Evolutionary conservation across 169 alveolate species (phyloP), one percentile per base, ranked within the genome.

Genomic region (Plasmodium gaboni): DNA sequence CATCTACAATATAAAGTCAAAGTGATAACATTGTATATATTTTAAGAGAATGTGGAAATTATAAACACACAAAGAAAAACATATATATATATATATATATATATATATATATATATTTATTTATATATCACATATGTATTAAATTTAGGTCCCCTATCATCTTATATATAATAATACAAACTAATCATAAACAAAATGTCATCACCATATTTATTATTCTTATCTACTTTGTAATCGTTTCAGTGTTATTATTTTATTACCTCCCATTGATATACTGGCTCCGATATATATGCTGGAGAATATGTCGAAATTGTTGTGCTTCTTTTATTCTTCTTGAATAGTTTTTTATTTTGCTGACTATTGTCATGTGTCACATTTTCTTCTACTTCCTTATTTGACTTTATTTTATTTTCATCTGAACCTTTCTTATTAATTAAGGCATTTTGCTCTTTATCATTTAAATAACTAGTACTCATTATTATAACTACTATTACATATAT

Each of bases 201-300:
- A 38, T 38, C 2, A 0, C 10, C 10, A 38, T 38, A 5, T 5
- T 38, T 38, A 1, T 38, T 38, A 38, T 38, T 38, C 10, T 38
- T 38, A 38, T 38, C 46, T 38, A 38, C 10, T 38, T 38, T 38
- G 46, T 38, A 2, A n/a, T 15, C 1, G 8, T 1, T 57, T 26
- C 28, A 26, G 8, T 55, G 2, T 53, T 72, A 13, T 55, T 38
- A 17, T 46, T 59, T 64, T 78, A 38, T 51, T n/a, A 80, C 90
- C 90, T 61, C 90, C 90, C 90, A 80, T 15, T 80, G 90, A 46
- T 80, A 80, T 61, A 80, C 22, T 2, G 90, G 90, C 10, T 80
- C 90, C n/a, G 90, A 80, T 32, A 80, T 80, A 26, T 80, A 70
- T 12, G 90, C 90, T 24, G 90, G 90, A 0, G 90, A 80, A 59